Base-by-base conservation (phyloP, 768 basidiomycete genomes). In the Xerocomellus amylosporus region DNA sequence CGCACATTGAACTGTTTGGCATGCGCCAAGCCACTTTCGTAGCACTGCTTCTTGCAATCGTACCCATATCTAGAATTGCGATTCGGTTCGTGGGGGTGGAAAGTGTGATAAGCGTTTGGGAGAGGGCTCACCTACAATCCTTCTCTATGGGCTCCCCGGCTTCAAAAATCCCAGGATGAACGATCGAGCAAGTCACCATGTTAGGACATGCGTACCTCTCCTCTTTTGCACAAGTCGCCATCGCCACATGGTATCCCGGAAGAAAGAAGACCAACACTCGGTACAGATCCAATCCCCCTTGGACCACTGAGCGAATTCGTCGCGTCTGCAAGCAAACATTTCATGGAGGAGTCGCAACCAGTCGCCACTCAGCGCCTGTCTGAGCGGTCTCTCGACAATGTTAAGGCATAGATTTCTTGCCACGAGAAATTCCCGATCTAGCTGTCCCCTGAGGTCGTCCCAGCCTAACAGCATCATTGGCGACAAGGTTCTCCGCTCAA, bases 81-180 rank as follows among this genome's bases (percentile, higher is more conserved):
- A n/a, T 12, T 39, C n/a, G 9, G 22, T 46, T 24, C 6, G 14
- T 13, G 8, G 1, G 36, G 2, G 12, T 26, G 26, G 3, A 10
- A 30, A 30, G n/a, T 14, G 26, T 10, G 26, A 28, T 2, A 12
- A 13, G 45, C 13, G 12, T 30, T n/a, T 20, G n/a, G 33, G 26
- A 13, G 15, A 26, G 26, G 26, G 19, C 54, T 41, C 20, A 50
- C 56, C 4, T 46, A 44, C 56, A 58, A 37, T 58, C 43, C 12
- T 6, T 20, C 20, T 34, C 4, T 2, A 53, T 42, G 4, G 0
- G 6, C 19, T 42, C 9, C 3, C 53, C 31, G 7, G 9, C 48
- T 49, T 33, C 2, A 6, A 38, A 26, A 43, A 12, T 13, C 12
- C 13, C 14, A 10, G 6, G 15, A 8, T 36, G 15, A 51, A 31